A percentile compares a stretch with the other conserved stretches of the same genome.
Evolutionary conservation across 345 rosid species (phyloP).

Genomic region (Camelina laxa): DNA sequence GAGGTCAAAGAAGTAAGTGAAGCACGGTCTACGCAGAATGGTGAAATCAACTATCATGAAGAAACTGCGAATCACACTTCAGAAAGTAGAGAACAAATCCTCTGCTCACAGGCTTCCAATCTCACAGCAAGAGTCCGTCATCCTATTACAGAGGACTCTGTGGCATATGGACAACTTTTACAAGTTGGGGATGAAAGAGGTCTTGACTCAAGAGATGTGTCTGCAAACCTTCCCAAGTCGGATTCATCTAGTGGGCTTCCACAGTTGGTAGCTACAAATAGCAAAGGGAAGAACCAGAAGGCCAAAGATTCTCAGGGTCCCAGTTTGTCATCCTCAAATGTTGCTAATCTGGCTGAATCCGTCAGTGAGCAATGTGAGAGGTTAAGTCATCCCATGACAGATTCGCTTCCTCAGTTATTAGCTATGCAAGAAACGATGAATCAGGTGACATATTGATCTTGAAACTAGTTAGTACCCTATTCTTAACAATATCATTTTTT

Average conservation of each 20-base stretch:
- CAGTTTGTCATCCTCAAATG: slow-evolving; percentile 56
- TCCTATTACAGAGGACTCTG: slow-evolving; percentile 51
- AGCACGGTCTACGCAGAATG: slow-evolving; percentile 51
- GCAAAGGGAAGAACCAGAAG: slow-evolving; percentile 68
- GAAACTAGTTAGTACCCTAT: neutral
- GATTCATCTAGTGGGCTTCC: slow-evolving; percentile 42
- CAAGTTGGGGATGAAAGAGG: slow-evolving; percentile 51
- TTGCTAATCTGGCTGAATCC: slow-evolving; percentile 48
- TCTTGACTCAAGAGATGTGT: slow-evolving; percentile 48
- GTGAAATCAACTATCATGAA: slow-evolving; percentile 50
- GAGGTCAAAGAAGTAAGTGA: slow-evolving; percentile 77
- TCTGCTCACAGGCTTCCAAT: slow-evolving; percentile 74
- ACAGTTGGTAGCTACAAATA: slow-evolving; percentile 51
- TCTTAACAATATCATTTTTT: slow-evolving; percentile 1
- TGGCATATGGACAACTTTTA: slow-evolving; percentile 43
- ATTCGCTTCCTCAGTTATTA: slow-evolving; percentile 55
- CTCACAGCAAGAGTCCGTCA: slow-evolving; percentile 61
- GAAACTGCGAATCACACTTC: slow-evolving; percentile 48
- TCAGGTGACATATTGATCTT: slow-evolving; percentile 63
- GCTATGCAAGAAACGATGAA: slow-evolving; percentile 71
- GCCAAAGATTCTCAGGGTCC: slow-evolving; percentile 59
- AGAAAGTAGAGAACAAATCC: slow-evolving; percentile 56
- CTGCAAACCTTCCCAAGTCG: slow-evolving; percentile 55
- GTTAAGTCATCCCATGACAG: slow-evolving; percentile 48
- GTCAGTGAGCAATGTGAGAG: slow-evolving; percentile 51